These are phyloP conservation scores for Penicillium brasilianum DNA, from an alignment of 2,329 filamentous ascomycete genomes.

Conservation along the genomic window DNA sequence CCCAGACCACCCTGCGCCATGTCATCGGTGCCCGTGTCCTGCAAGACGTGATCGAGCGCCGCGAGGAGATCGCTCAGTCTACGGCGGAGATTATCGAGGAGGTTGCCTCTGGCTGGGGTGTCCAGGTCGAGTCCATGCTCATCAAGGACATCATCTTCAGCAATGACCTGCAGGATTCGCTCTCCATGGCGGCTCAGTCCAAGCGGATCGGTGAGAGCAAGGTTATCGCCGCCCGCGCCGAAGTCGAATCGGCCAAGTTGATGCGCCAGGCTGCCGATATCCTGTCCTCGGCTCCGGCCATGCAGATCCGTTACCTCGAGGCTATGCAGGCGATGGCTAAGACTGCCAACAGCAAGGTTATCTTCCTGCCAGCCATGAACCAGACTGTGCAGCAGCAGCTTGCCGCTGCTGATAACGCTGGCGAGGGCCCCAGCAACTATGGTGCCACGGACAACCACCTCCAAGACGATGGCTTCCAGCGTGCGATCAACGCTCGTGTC, in stretches of 20 bases:
- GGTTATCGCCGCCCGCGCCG: constrained; percentile 94
- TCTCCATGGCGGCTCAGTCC: constrained; percentile 97
- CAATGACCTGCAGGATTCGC: constrained; percentile 90
- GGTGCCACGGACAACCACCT: constrained; percentile 46
- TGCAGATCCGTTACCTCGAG: constrained; percentile 98
- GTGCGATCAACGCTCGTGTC: constrained; percentile 78
- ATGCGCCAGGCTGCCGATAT: constrained; percentile 88
- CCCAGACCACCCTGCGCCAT: constrained; percentile 95
- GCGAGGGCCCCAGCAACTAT: constrained; percentile 62
- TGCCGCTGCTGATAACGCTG: constrained; percentile 55
- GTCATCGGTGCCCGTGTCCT: constrained; percentile 94
- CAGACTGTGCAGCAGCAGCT: constrained; percentile 62
- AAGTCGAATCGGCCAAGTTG: constrained; percentile 94
- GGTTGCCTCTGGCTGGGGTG: constrained; percentile 91
- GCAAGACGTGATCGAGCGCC: constrained; percentile 97
- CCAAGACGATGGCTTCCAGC: constrained; percentile 69
- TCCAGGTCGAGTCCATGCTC: constrained; percentile 95
- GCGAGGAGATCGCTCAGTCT: constrained; percentile 93
- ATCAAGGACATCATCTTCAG: constrained; percentile 99
- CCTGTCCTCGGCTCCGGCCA: constrained; percentile 85
- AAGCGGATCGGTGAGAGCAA: constrained; percentile 99
- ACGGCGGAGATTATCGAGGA: constrained; percentile 98
- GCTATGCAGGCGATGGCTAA: constrained; percentile 99
- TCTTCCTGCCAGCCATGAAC: constrained; percentile 73
- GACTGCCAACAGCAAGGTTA: constrained; percentile 83